These are phyloP conservation scores for Penicillium fuscoglaucum DNA, from an alignment of 2,329 filamentous ascomycete species.

Conservation along the genomic window DNA sequence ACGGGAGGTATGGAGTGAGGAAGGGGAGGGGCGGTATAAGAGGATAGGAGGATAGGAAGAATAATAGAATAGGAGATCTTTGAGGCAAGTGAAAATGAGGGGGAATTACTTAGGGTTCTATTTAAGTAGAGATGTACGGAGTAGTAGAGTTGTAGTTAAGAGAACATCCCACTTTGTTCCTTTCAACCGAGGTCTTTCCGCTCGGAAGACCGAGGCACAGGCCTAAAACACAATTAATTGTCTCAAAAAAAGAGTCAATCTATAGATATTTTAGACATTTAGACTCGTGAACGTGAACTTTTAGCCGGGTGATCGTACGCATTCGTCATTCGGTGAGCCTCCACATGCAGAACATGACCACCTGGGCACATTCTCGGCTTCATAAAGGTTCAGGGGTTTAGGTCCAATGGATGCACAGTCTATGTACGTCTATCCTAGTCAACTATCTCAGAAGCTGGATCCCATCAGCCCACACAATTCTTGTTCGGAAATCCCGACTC, in stretches of 20 bases:
- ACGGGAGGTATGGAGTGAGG: background rate
- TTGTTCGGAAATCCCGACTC: background rate
- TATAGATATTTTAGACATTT: background rate
- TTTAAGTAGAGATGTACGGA: background rate
- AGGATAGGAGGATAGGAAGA: background rate
- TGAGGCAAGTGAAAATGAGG: background rate
- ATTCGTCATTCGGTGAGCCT: slow-evolving; percentile 4
- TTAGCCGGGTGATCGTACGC: background rate
- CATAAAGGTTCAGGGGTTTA: background rate
- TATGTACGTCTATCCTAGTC: background rate
- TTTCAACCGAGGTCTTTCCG: slow-evolving; percentile 1
- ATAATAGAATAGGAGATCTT: background rate
- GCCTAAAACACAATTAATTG: background rate
- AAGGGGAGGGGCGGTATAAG: background rate
- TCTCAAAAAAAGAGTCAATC: background rate
- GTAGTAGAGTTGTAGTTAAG: background rate
- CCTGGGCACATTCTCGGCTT: background rate
- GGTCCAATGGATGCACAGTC: background rate
- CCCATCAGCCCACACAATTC: background rate
- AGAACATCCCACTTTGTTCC: background rate
- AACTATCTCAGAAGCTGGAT: background rate
- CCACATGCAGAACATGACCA: background rate
- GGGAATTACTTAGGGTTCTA: background rate
- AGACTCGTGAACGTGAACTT: background rate
- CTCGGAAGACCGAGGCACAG: slow-evolving; percentile 12